Evolutionary conservation across 306 rosid genomes (phyloP), one percentile per base, ranked within the genome.

Genomic region (Comarum palustre): DNA sequence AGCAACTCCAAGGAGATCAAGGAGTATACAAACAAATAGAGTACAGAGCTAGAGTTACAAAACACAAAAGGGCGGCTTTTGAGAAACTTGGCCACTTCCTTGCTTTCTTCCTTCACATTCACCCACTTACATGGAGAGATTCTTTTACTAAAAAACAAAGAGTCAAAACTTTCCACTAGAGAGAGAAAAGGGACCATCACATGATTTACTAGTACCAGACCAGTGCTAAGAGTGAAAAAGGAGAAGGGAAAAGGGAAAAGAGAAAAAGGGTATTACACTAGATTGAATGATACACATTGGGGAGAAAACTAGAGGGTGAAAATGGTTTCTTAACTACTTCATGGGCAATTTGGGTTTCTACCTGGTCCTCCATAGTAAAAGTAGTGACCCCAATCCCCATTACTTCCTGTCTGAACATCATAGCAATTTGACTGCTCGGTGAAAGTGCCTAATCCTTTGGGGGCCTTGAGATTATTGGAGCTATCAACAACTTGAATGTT

Each of bases 361-460:
- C 99, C 99, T 41, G 99, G 99, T 48, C 99, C 99, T 79, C 99
- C 99, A 82, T 90, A 95, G 87, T 95, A 95, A 72, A 95, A 95
- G 96, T 71, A 95, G 78, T 90, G 99, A 1, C 99, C 99, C 99
- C 99, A 95, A 69, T 91, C 96, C 39, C 95, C 92, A 83, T 91
- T 95, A 41, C 84, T 89, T 7, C 97, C 97, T 17, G 88, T 90
- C 85, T 90, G 93, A n/a, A 95, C 99, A 87, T 91, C 96, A 79
- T 95, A 95, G 76, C 99, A 95, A 79, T 90, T 90, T 52, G 97
- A 87, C 61, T 87, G 84, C 81, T 95, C 96, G 7, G 97, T 95
- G 86, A 84, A 95, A 42, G 96, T 90, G 74, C 97, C 99, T 67
- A 91, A 64, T 12, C 84, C 85, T 81, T 86, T 91, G 22, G 99